Percentiles rank a stretch among this genome's conserved stretches.
Evolutionary conservation across 768 basidiomycete species (phyloP).

Genomic region (Naematelia aurantialba): DNA sequence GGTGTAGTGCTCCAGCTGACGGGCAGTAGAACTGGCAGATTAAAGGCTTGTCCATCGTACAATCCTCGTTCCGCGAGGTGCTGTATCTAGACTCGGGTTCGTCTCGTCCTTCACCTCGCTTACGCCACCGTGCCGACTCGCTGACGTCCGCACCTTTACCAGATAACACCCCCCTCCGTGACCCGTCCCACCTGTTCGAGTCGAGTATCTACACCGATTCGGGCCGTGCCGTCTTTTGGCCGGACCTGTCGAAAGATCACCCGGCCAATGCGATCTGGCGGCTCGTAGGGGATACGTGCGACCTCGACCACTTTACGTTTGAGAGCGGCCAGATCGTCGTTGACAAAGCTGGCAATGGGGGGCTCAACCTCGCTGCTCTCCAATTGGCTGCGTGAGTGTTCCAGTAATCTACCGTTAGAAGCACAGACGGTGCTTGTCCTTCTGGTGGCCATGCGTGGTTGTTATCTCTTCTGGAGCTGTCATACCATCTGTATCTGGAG

Average conservation of each 20-base stretch:
- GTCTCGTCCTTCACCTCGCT: background rate
- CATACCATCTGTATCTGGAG: too few species aligned
- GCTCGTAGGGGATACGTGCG: constrained; percentile 48
- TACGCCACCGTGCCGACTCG: background rate
- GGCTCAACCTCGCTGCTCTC: constrained; percentile 53
- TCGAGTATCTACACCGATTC: constrained; percentile 39
- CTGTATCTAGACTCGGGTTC: constrained; percentile 51
- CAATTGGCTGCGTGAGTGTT: constrained; percentile 35
- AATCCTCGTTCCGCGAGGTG: constrained; percentile 50
- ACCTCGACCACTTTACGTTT: constrained; percentile 50
- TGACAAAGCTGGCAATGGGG: constrained; percentile 52
- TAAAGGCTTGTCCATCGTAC: constrained; percentile 50
- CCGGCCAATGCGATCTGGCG: constrained; percentile 54
- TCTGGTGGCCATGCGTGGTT: too few species aligned
- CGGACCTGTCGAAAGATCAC: constrained; percentile 53
- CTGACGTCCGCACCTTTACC: background rate
- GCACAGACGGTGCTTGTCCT: too few species aligned
- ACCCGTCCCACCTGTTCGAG: constrained; percentile 52
- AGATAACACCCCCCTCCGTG: constrained; percentile 52
- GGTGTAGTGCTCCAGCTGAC: background rate
- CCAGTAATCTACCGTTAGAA: background rate
- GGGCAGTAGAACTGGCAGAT: constrained; percentile 40
- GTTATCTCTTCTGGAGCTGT: too few species aligned
- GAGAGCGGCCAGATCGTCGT: constrained; percentile 53
- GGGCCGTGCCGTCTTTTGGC: constrained; percentile 53